These are phyloP conservation scores for Deinandra increscens DNA, from an alignment of 129 eudicot genomes.

Conservation along the genomic window DNA sequence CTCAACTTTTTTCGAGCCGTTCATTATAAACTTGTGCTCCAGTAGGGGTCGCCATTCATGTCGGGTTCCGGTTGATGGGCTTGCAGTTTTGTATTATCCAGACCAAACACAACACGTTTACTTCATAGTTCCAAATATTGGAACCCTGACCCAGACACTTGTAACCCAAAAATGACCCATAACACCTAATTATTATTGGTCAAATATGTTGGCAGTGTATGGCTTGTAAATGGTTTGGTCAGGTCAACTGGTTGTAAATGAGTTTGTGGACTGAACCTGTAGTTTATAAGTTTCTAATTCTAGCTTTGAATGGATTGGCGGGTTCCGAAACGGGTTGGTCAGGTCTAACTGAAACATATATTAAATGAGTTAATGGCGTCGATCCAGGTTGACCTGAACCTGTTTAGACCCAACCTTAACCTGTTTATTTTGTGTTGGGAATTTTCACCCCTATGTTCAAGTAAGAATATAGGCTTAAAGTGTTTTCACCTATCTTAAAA, in stretches of 20 bases:
- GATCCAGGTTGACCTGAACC: neutral
- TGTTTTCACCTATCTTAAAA: slow-evolving; percentile 10
- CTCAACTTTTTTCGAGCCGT: neutral
- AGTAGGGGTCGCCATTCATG: slow-evolving; percentile 9
- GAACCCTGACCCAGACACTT: neutral
- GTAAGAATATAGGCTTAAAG: neutral
- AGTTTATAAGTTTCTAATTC: neutral
- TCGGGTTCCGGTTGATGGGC: neutral
- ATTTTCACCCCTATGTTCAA: neutral
- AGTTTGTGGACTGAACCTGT: slow-evolving; percentile 14
- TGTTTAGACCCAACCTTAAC: slow-evolving; percentile 4
- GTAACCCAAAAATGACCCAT: neutral
- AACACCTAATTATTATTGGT: no score
- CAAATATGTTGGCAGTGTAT: no score
- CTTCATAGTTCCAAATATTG: neutral
- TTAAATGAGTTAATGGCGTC: neutral
- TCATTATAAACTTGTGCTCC: slow-evolving; percentile 20
- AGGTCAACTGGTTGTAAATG: neutral
- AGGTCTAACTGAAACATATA: neutral
- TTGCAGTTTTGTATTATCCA: slow-evolving; percentile 4
- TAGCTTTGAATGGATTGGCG: neutral
- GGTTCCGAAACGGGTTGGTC: neutral
- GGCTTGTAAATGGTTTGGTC: neutral
- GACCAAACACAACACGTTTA: neutral
- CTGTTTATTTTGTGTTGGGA: neutral